Conservation (phyloP, 2,329 filamentous ascomycete genomes). For the Septoria petroselini region DNA sequence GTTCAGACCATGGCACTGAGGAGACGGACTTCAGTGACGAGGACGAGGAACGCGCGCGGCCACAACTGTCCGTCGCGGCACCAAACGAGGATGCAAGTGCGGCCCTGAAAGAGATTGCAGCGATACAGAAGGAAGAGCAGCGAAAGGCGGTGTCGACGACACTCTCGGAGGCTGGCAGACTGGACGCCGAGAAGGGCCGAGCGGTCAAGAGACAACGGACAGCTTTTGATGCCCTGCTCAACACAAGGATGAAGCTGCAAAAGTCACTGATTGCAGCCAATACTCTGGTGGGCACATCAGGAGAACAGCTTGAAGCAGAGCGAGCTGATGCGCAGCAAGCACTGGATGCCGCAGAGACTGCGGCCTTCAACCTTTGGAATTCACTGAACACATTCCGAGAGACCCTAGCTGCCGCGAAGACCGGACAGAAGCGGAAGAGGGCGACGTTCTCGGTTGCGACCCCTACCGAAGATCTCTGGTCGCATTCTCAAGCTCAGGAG, state of each 20-base stretch:
- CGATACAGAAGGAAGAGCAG: slow-evolving; percentile 43
- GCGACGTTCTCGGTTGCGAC: slow-evolving; percentile 53
- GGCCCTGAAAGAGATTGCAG: slow-evolving; percentile 64
- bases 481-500: slow-evolving; percentile 66
- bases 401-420: slow-evolving; percentile 53
- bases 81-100: slow-evolving; percentile 50
- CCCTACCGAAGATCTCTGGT: slow-evolving; percentile 67
- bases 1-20: slow-evolving; percentile 41
- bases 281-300: slow-evolving; percentile 53
- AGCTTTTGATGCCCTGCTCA: slow-evolving; percentile 82
- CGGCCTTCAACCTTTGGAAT: slow-evolving; percentile 80
- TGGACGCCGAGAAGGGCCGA: slow-evolving; percentile 77
- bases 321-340: slow-evolving; percentile 41
- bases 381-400: slow-evolving; percentile 69
- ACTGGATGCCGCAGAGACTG: slow-evolving; percentile 77
- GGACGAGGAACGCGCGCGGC: slow-evolving; percentile 39
- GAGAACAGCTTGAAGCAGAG: slow-evolving; percentile 41
- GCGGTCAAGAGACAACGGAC: slow-evolving; percentile 84
- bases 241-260: slow-evolving; percentile 86
- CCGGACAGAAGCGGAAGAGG: slow-evolving; percentile 60
- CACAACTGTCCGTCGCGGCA: too few species aligned
- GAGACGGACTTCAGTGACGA: slow-evolving; percentile 48
- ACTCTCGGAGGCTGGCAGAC: slow-evolving; percentile 64
- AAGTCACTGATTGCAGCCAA: slow-evolving; percentile 84
- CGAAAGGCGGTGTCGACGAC: slow-evolving; percentile 64